Evolutionary conservation across 2,329 filamentous ascomycete genomes (phyloP), one percentile per base, ranked within the genome.

Genomic region (Pseudopyrenochaeta lycopersici): DNA sequence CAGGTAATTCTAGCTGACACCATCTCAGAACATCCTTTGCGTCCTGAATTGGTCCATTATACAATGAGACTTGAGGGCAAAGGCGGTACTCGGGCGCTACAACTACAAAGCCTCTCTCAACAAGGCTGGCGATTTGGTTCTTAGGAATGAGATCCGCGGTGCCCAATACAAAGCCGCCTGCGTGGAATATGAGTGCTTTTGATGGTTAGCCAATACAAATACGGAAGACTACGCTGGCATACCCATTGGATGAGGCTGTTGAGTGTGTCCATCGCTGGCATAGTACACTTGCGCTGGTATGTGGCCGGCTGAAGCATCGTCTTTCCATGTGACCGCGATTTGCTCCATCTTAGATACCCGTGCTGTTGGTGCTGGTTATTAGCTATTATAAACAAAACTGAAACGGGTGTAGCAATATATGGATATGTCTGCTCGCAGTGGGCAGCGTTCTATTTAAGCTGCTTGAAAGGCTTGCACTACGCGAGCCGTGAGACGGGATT

Each of bases 81-180:
- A 53, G 43, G 7, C 45, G 38, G 17, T 53, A 53, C 20, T 53
- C 45, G 4, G 50, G 50, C 2, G 40, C 32, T 12, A 53, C 44
- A 15, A 53, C 50, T 15, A 48, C 50, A n/a, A 53, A 53, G 36
- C 50, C 50, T 9, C 31, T 21, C n/a, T 23, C 30, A 12, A 32
- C 45, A 11, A 53, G 31, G 27, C 39, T 20, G 5, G 15, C 15
- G 32, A 53, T 48, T 27, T 53, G 36, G 6, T 21, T 18, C 20
- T 38, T 38, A 2, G 50, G 50, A 2, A 44, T 29, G 38, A 53
- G 38, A 11, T 11, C 38, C 14, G 33, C 14, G 15, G 50, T 38
- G n/a, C 50, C 50, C 12, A 53, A 21, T n/a, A 53, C 45, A 38
- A 53, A 53, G 21, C 50, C 50, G 11, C 50, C 50, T 7, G 35